phyloP scores from a whole-genome alignment of 2,329 filamentous ascomycete genomes.

The Phaeoacremonium minimum region DNA sequence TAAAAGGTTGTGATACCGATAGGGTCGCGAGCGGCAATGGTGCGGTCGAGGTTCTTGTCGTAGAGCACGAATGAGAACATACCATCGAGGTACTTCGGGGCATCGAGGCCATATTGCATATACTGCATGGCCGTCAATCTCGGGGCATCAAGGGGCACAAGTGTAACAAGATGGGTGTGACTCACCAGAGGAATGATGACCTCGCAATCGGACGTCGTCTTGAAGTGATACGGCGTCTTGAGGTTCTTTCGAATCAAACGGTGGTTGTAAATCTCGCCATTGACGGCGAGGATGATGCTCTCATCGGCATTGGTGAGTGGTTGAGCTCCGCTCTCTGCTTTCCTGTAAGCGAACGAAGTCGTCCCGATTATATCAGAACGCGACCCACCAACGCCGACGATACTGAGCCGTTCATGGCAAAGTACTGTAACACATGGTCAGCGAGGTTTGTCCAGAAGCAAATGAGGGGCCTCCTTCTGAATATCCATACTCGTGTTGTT shows the following conservation, averaged over 20 bases:
- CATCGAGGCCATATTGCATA: constrained; percentile 84
- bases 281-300: constrained; percentile 87
- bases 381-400: constrained; percentile 86
- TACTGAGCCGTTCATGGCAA: constrained; percentile 94
- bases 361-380: constrained; percentile 8
- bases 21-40: constrained; percentile 90
- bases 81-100: constrained; percentile 90
- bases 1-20: constrained; percentile 98
- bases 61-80: constrained; percentile 99
- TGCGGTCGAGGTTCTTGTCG: constrained; percentile 89
- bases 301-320: constrained; percentile 90
- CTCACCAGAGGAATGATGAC: constrained; percentile 94
- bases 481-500: constrained; percentile 79
- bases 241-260: constrained; percentile 85
- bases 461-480: not conserved
- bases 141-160: too few relatives aligned
- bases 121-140: constrained; percentile 53
- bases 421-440: constrained; percentile 59
- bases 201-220: constrained; percentile 97
- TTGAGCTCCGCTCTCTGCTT: constrained; percentile 85
- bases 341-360: constrained; percentile 4
- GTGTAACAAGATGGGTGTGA: too few relatives aligned
- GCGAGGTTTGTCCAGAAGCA: constrained; percentile 6
- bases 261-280: constrained; percentile 99
- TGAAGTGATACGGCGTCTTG: constrained; percentile 87